These are phyloP conservation scores for Termitomyces sp. DNA, from an alignment of 768 basidiomycete genomes.

Conservation along the genomic window DNA sequence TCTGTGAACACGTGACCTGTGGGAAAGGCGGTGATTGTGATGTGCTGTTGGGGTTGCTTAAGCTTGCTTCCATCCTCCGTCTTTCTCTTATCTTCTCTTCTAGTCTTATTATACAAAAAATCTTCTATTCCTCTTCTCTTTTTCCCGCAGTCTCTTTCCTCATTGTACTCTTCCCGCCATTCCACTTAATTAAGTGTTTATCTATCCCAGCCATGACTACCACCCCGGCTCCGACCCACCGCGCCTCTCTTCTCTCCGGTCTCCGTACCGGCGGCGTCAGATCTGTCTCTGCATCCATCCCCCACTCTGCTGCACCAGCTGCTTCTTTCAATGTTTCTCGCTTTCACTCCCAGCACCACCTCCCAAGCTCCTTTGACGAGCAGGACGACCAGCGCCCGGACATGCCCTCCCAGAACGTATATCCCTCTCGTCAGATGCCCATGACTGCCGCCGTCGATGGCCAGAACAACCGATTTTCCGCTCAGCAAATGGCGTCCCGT, in stretches of 20 bases:
- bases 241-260: constrained; percentile 82
- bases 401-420: constrained; percentile 46
- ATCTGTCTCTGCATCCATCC: constrained; percentile 53
- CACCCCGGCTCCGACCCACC: constrained; percentile 41
- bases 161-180: constrained; percentile 23
- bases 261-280: constrained; percentile 90
- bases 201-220: constrained; percentile 41
- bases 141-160: neutral
- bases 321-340: constrained; percentile 61
- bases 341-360: constrained; percentile 40
- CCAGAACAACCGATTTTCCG: constrained; percentile 53
- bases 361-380: constrained; percentile 33
- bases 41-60: constrained; percentile 16
- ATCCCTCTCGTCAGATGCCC: constrained; percentile 44
- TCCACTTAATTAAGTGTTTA: constrained; percentile 30
- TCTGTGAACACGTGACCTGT: constrained; percentile 34
- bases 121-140: constrained; percentile 11
- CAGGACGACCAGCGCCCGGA: constrained; percentile 61
- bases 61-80: constrained; percentile 23
- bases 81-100: constrained; percentile 26
- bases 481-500: constrained; percentile 48
- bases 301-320: constrained; percentile 64
- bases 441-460: constrained; percentile 73
- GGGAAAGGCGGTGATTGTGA: constrained; percentile 18
- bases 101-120: constrained; percentile 21